phyloP scores from a whole-genome alignment of 2,329 filamentous ascomycete genomes.

The Rhynchosporium agropyri region DNA sequence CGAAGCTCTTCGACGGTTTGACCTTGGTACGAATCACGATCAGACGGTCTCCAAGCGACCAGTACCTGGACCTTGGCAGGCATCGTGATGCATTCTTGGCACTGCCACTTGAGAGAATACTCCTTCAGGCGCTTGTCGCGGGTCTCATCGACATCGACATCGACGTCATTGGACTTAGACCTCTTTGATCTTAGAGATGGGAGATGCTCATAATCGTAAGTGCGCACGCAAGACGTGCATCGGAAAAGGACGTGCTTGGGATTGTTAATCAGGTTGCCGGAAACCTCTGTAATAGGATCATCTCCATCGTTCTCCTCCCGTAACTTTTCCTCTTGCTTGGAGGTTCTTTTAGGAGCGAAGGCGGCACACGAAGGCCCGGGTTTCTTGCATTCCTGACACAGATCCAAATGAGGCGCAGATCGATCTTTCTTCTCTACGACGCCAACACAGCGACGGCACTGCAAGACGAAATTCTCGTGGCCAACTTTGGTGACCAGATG shows the following conservation, averaged over 20 bases:
- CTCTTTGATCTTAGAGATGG: constrained; percentile 48
- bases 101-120: constrained; percentile 76
- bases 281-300: constrained; percentile 73
- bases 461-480: constrained; percentile 77
- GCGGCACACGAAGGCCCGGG: constrained; percentile 71
- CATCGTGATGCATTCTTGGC: constrained; percentile 71
- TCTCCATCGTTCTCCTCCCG: constrained; percentile 76
- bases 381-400: constrained; percentile 70
- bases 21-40: constrained; percentile 59
- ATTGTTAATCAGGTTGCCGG: constrained; percentile 71
- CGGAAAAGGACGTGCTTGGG: constrained; percentile 77
- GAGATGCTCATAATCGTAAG: constrained; percentile 84
- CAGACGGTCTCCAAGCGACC: constrained; percentile 81
- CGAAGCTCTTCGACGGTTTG: constrained; percentile 57
- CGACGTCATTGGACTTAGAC: constrained; percentile 36
- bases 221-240: constrained; percentile 74
- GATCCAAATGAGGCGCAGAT: constrained; percentile 68
- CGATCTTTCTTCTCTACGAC: constrained; percentile 67
- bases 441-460: constrained; percentile 85
- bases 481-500: constrained; percentile 87
- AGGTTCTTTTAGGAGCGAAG: constrained; percentile 72
- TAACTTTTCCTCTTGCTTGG: constrained; percentile 81
- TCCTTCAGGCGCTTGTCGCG: constrained; percentile 68
- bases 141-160: constrained; percentile 50
- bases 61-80: constrained; percentile 72